A percentile compares a stretch with the other conserved stretches of the same genome.
Evolutionary conservation across 805 yeast genomes (phyloP).

Genomic region (Isabelozyma rhagii): DNA sequence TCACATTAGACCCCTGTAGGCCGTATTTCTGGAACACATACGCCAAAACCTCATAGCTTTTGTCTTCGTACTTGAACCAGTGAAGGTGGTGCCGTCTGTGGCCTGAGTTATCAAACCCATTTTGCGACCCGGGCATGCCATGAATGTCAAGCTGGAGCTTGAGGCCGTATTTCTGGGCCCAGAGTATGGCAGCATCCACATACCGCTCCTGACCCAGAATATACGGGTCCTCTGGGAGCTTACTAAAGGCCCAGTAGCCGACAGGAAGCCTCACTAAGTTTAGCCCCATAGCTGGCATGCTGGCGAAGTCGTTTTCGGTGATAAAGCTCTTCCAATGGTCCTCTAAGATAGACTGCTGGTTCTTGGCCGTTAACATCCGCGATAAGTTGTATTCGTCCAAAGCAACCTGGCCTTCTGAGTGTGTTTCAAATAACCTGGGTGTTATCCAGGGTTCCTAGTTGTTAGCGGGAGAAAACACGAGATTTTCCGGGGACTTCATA

Average conservation of each 20-base stretch:
- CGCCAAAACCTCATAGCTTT: background rate
- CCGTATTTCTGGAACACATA: background rate
- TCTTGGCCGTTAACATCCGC: conserved; percentile 43
- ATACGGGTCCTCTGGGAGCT: conserved; percentile 53
- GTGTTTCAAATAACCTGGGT: conserved; percentile 48
- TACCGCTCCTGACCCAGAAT: conserved; percentile 66
- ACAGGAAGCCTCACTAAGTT: conserved; percentile 72
- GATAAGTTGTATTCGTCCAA: conserved; percentile 61
- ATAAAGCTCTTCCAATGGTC: conserved; percentile 60
- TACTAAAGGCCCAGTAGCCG: conserved; percentile 79
- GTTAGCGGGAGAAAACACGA: background rate
- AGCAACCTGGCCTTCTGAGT: conserved; percentile 35
- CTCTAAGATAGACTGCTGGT: conserved; percentile 40
- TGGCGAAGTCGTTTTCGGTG: conserved; percentile 54
- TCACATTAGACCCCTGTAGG: background rate
- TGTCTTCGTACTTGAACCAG: conserved; percentile 10
- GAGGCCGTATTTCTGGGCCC: conserved; percentile 62
- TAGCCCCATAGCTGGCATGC: conserved; percentile 51
- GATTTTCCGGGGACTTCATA: background rate
- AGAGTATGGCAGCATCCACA: conserved; percentile 60
- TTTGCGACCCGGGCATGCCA: conserved; percentile 83
- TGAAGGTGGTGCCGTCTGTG: conserved; percentile 31
- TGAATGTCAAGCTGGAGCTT: conserved; percentile 77
- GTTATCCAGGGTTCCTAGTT: conserved; percentile 61
- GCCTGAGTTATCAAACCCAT: conserved; percentile 85